These are phyloP conservation scores for Calonectria leucothoes DNA, from an alignment of 2,329 filamentous ascomycete species.

Conservation along the genomic window DNA sequence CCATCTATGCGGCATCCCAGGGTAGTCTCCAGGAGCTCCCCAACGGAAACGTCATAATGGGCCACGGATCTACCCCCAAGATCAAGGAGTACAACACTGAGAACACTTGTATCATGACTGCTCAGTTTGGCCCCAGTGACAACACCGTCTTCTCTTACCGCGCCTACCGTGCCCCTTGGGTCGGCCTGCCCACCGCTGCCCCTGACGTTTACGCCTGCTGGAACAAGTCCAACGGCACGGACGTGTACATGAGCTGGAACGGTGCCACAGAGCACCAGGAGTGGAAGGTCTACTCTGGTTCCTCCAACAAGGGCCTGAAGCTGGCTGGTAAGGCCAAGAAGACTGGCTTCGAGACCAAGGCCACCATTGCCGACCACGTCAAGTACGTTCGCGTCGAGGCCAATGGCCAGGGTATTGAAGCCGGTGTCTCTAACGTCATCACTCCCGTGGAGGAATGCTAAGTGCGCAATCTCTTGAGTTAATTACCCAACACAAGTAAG, in stretches of 20 bases:
- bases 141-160: neutral
- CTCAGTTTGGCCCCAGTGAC: neutral
- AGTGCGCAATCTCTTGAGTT: neutral
- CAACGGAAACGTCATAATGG: neutral
- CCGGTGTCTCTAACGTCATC: neutral
- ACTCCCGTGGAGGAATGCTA: neutral
- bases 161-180: neutral
- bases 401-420: neutral
- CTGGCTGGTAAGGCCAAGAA: neutral
- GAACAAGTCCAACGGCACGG: neutral
- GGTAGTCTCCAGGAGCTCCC: neutral
- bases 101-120: neutral
- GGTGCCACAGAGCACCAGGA: neutral
- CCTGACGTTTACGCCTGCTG: neutral
- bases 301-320: neutral
- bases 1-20: neutral
- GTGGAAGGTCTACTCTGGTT: neutral
- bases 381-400: neutral
- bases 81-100: conserved; percentile 1
- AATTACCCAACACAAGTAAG: neutral
- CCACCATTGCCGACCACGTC: neutral
- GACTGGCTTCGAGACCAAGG: conserved; percentile 3
- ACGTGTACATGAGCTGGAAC: conserved; percentile 6
- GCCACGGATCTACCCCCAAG: neutral
- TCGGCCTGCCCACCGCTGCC: neutral